Evolutionary conservation across 108 stramenopile species (phyloP), one percentile per base, ranked within the genome.

Genomic region (Cylindrotheca closterium): DNA sequence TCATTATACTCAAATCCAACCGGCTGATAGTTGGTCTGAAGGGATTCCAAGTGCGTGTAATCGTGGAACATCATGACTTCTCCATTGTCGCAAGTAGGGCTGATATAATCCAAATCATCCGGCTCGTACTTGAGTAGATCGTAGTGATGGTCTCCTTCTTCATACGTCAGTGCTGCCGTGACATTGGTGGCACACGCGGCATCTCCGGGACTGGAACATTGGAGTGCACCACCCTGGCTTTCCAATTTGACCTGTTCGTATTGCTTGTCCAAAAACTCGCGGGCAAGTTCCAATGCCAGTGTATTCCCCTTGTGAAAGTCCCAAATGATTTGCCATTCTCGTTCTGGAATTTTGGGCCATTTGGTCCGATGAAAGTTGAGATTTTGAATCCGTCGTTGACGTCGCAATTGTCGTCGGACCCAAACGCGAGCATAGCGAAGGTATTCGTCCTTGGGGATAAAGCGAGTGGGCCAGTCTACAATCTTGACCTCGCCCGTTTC

Each of bases 1-100:
- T 67, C 61, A 47, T 84, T 12, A 12, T 67, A 22, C 7, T 42
- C 57, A 52, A 75, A 84, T 18, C 45, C 56, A 12, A 80, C 53
- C 34, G 50, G 10, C 59, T 84, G 82, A 66, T 84, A 84, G 19
- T 34, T 55, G 67, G 68, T 60, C 74, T 61, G 33, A 83, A 92
- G 33, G 79, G 86, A 48, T 89, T 64, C 63, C 15, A 64, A 47
- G 0, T 50, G 29, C 23, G 18, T 21, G 0, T 72, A 70, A 1
- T 61, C 47, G 1, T 34, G 19, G 1, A 26, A 29, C 17, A 56
- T 47, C 1, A 47, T 47, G 30, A 57, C 4, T 1, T 67, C 42
- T 10, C 8, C 17, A 49, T 32, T 42, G 26, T 71, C 55, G 32
- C 70, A 62, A 27, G 61, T 63, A 4, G 52, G 47, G 1, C 42